phyloP scores from a whole-genome alignment of 495 filamentous ascomycete genomes.

The Aspergillus hancockii region DNA sequence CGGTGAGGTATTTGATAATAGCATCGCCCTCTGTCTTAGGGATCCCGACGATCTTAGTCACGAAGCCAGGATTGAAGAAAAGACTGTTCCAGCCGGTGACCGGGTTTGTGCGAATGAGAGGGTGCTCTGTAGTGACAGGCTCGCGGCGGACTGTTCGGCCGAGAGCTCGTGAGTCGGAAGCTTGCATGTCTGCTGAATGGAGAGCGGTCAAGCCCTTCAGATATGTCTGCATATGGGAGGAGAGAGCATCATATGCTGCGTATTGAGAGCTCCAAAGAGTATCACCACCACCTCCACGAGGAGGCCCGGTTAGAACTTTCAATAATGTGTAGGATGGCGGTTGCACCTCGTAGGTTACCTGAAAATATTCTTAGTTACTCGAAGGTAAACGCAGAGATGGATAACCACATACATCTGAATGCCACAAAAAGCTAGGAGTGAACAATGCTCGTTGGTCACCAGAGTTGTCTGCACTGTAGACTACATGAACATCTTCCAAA shows the following conservation, averaged over 20 bases:
- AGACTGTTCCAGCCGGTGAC: slow-evolving; percentile 76
- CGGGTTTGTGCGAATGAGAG: slow-evolving; percentile 70
- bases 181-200: slow-evolving; percentile 73
- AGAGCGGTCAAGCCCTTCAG: slow-evolving; percentile 70
- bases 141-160: slow-evolving; percentile 68
- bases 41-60: slow-evolving; percentile 70
- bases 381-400: slow-evolving; percentile 19
- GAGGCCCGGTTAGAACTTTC: slow-evolving; percentile 67
- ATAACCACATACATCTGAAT: slow-evolving; percentile 56
- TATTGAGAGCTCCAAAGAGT: slow-evolving; percentile 76
- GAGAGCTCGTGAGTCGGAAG: slow-evolving; percentile 58
- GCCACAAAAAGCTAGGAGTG: slow-evolving; percentile 58
- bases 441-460: slow-evolving; percentile 57
- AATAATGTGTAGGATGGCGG: slow-evolving; percentile 77
- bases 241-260: slow-evolving; percentile 70
- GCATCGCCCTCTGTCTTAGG: slow-evolving; percentile 65
- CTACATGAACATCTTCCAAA: slow-evolving; percentile 69
- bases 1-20: slow-evolving; percentile 65
- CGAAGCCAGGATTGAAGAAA: slow-evolving; percentile 77
- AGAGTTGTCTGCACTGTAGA: slow-evolving; percentile 64
- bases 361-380: slow-evolving; percentile 4
- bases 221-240: slow-evolving; percentile 66
- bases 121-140: slow-evolving; percentile 66
- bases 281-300: slow-evolving; percentile 69
- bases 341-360: slow-evolving; percentile 74